A percentile compares a stretch with the other conserved stretches of the same genome.
Evolutionary conservation across 768 basidiomycete genomes (phyloP).

Genomic region (Tubosaeta brunneosetosa): DNA sequence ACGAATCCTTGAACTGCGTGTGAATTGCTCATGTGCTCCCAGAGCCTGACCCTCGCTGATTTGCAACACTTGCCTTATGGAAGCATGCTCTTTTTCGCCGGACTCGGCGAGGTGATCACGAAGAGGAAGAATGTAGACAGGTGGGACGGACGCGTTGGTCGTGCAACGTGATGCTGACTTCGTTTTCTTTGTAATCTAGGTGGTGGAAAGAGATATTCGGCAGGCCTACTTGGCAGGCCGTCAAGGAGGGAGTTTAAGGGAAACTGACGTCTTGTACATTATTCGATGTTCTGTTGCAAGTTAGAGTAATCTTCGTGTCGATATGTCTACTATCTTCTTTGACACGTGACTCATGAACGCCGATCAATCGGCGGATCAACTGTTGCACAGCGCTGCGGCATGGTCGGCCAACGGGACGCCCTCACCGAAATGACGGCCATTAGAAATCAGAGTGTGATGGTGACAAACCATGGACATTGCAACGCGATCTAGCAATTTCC

Average conservation of each 20-base stretch:
- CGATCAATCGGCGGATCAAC: too few relatives aligned
- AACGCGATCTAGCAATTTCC: too few relatives aligned
- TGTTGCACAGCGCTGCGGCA: too few relatives aligned
- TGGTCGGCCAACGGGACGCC: too few relatives aligned
- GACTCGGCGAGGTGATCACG: constrained; percentile 11
- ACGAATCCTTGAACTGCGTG: not conserved
- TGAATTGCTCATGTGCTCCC: not conserved
- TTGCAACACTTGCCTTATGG: constrained; percentile 21
- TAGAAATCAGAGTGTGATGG: too few relatives aligned
- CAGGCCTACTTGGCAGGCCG: constrained; percentile 42
- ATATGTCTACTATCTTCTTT: not conserved
- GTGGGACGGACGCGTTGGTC: not conserved
- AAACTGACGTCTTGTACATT: not conserved
- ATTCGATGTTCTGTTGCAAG: not conserved
- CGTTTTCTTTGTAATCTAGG: constrained; percentile 20
- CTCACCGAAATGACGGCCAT: too few relatives aligned
- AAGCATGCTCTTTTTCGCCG: not conserved
- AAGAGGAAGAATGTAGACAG: constrained; percentile 19
- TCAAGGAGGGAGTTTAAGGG: constrained; percentile 32
- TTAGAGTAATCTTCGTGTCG: not conserved
- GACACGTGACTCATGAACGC: not conserved
- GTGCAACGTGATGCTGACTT: not conserved
- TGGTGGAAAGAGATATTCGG: constrained; percentile 48
- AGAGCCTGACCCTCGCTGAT: constrained; percentile 21
- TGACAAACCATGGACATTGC: too few relatives aligned